Evolutionary conservation across 1,284 basidiomycete genomes (phyloP).

Genomic region (Wolfiporia cocos): DNA sequence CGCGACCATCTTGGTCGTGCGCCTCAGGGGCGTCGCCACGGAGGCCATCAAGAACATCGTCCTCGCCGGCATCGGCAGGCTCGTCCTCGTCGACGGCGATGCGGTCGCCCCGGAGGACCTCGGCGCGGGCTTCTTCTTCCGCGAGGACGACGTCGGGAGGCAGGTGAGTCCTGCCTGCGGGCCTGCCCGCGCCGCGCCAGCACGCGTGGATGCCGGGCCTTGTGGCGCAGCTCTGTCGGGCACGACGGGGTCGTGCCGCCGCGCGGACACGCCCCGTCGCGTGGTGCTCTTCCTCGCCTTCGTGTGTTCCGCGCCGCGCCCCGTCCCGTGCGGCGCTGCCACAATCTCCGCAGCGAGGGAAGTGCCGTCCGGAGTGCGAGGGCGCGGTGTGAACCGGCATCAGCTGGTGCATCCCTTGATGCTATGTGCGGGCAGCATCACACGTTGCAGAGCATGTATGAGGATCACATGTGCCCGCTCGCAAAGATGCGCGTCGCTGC

Average conservation of each 20-base stretch:
- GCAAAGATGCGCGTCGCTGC: too few species aligned
- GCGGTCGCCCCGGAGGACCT: constrained; percentile 75
- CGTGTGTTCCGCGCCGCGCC: not conserved
- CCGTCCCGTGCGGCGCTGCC: not conserved
- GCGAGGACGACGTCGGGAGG: constrained; percentile 87
- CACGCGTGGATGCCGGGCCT: not conserved
- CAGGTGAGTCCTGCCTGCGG: constrained; percentile 45
- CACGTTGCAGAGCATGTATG: too few species aligned
- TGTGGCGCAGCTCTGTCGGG: not conserved
- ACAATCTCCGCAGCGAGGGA: too few species aligned
- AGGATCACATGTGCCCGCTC: too few species aligned
- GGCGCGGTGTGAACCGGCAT: too few species aligned
- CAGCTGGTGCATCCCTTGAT: too few species aligned
- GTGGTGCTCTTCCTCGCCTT: not conserved
- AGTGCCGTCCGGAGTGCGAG: too few species aligned
- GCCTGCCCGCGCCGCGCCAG: not conserved
- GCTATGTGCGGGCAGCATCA: too few species aligned
- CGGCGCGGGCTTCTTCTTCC: constrained; percentile 89
- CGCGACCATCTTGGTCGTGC: constrained; percentile 84
- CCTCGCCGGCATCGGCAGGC: constrained; percentile 69
- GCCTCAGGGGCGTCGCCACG: constrained; percentile 83
- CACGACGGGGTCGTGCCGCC: too few species aligned
- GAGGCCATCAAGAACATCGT: constrained; percentile 96
- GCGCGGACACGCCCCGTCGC: not conserved
- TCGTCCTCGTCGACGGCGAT: constrained; percentile 61